Base-by-base conservation (phyloP, 129 eudicot genomes). In the Escallonia herrerae region DNA sequence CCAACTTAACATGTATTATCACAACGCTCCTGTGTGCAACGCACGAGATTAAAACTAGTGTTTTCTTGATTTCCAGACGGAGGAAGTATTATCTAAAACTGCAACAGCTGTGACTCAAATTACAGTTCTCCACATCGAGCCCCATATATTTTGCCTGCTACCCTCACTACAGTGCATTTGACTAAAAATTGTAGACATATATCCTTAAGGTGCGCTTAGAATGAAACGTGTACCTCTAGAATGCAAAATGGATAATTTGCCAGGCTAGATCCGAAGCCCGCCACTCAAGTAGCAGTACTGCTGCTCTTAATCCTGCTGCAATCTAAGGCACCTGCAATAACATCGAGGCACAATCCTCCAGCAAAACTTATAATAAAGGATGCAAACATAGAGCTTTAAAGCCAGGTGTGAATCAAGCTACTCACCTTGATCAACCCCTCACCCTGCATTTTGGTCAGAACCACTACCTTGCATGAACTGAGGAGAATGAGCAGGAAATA, bases 261-360 rank as follows among this genome's bases (percentile, higher is more conserved):
- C 86, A 89, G 96, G 96, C 86, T 79, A 93, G 95, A 91, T 77
- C 82, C 42, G 84, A 88, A 88, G 89, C 85, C 91, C 73, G 87
- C 96, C 87, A 85, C 88, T 81, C 77, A 74, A 78, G 95, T 85
- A 84, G 90, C 95, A 80, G 87, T 86, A 79, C 81, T 64, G 78
- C 79, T 80, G 81, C 82, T 84, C 94, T 87, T 87, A 84, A 88
- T 87, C 97, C 90, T 81, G 98, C 96, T 86, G 95, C 95, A 93
- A 82, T 79, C 96, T 82, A 89, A 76, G 72, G 83, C 68, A 79
- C 80, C 96, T 87, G 81, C 69, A 63, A 62, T 1, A 42, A 15
- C 37, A 64, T 43, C 10, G 3, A 54, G 50, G 46, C 8, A 53
- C 6, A 40, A 52, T 37, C 4, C 39, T 44, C 5, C n/a, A 45